Base-by-base conservation (phyloP, 495 filamentous ascomycete genomes). In the Lophiotrema nucula region DNA sequence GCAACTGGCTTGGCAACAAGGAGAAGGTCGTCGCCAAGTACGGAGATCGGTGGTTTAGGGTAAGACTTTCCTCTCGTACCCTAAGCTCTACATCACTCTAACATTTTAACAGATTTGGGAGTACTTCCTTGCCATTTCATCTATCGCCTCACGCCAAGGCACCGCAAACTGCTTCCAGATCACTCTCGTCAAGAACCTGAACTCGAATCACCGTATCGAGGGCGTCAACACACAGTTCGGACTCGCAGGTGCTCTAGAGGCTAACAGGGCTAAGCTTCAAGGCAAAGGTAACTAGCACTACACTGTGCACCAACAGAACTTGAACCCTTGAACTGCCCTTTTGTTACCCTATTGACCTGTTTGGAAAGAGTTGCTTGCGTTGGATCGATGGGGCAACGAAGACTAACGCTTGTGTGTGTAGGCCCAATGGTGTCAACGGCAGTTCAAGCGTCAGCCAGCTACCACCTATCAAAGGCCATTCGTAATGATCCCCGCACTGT, bases 1-100 rank as follows among this genome's bases (percentile, higher is more conserved):
- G 93, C 64, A 98, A 98, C 80, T 98, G 93, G 93, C 80, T 97
- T 72, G 93, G 80, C 71, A 98, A 97, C 81, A 80, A 82, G 56
- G 92, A 96, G 58, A 97, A 96, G 79, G 88, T 97, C 27, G 81
- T 87, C 70, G 90, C 88, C 56, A 97, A 97, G 80, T 98, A 97
- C 71, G 93, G 93, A 62, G 87, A 88, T 61, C 78, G 88, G 64
- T 98, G 93, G 93, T 98, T 90, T 81, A 85, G 92, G 73, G 90
- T 95, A 81, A 79, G 88, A 81, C 64, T 26, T 45, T 19, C 25
- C 33, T 18, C n/a, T n/a, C 11, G 13, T 56, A 12, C 25, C 19
- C 21, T 45, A 5, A 13, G 10, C 11, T 21, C 2, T n/a, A n/a
- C 1, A 39, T 59, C 12, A n/a, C n/a, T 37, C 26, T 44, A 24